Evolutionary conservation across 768 basidiomycete species (phyloP).

Genomic region (Hygrocybe punicea): DNA sequence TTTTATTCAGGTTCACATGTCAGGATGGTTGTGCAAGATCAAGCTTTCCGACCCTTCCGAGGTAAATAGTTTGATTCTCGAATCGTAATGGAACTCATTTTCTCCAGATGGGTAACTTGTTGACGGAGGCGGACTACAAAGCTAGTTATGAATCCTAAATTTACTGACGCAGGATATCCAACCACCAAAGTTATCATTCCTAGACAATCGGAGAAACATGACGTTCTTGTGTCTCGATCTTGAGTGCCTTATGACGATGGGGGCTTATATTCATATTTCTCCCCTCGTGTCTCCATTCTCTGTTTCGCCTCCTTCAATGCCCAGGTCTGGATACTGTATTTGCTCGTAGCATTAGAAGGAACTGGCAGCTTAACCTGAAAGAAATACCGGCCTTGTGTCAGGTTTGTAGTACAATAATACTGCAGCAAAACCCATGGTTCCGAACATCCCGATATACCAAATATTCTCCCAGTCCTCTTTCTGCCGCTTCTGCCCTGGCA

Average conservation of each 20-base stretch:
- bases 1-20: neutral
- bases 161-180: neutral
- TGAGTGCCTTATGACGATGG: constrained; percentile 15
- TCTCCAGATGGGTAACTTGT: constrained; percentile 60
- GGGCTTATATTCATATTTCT: constrained; percentile 80
- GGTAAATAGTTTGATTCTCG: constrained; percentile 40
- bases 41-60: constrained; percentile 73
- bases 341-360: neutral
- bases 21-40: constrained; percentile 97
- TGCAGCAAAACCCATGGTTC: constrained; percentile 70
- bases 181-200: neutral
- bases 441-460: constrained; percentile 92
- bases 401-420: constrained; percentile 89
- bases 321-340: constrained; percentile 82
- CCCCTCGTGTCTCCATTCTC: constrained; percentile 90
- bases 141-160: constrained; percentile 34
- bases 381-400: constrained; percentile 71
- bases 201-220: neutral
- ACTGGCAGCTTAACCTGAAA: neutral
- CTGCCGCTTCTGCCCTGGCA: constrained; percentile 78
- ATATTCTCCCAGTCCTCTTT: constrained; percentile 89
- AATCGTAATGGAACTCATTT: neutral
- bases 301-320: constrained; percentile 85
- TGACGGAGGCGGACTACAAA: constrained; percentile 75
- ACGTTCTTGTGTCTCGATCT: neutral